Evolutionary conservation across 352 stramenopile species (phyloP), one percentile per base, ranked within the genome.

Genomic region (Phytophthora boehmeriae): DNA sequence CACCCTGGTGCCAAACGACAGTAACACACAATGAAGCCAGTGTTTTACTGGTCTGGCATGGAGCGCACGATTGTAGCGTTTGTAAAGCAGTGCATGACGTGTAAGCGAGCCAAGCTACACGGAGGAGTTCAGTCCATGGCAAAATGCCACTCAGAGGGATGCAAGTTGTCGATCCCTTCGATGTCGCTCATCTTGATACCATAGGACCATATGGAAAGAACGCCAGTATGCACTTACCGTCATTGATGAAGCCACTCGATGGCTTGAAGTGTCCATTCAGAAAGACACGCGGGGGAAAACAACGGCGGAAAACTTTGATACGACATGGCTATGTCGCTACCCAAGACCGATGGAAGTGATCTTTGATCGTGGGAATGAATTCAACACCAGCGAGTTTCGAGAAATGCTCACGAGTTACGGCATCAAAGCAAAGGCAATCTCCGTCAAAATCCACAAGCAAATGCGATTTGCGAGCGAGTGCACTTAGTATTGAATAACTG

Each of bases 41-140:
- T 4, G 0, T 49, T 54, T 13, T 59, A 59, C 34, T 66, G 48
- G 57, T 54, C 57, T 1, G 34, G 49, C 8, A 66, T 66, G 48
- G 43, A 59, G 17, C 16, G n/a, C 2, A 17, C 17, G 17, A 66
- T 54, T n/a, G 13, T 54, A n/a, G n/a, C n/a, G n/a, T n/a, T n/a
- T 43, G 17, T 8, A 0, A 47, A 50, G 11, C 20, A 46, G 14
- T 63, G 45, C 19, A 19, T 49, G 0, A 63, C 27, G 5, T 52
- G 45, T 17, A 52, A 52, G 16, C 2, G 13, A 20, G 43, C n/a
- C n/a, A n/a, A n/a, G n/a, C n/a, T n/a, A n/a, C n/a, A n/a, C n/a
- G n/a, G n/a, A n/a, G n/a, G n/a, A n/a, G n/a, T n/a, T n/a, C n/a
- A n/a, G n/a, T n/a, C n/a, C n/a, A n/a, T n/a, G n/a, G 49, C 1